These are phyloP conservation scores for Holtermanniella nyarrowii DNA, from an alignment of 768 basidiomycete species.

Conservation along the genomic window DNA sequence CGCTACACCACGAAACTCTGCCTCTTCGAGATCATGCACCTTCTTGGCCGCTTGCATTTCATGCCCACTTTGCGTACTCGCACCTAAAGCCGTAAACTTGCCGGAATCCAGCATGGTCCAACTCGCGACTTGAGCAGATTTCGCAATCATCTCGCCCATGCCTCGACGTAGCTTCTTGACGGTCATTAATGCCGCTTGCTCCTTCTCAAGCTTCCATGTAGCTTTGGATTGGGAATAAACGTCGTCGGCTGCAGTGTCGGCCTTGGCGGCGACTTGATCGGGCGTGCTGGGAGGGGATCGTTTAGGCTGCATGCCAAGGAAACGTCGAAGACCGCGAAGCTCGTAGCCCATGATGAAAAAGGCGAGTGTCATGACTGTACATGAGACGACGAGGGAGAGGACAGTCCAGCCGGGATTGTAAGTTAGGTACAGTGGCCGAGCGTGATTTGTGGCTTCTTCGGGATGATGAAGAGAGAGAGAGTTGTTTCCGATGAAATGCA, in stretches of 20 bases:
- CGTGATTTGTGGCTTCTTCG: slow-evolving; percentile 1
- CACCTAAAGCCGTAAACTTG: not conserved
- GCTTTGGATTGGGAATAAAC: not conserved
- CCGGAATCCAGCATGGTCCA: not conserved
- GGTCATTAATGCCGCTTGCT: not conserved
- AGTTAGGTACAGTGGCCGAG: slow-evolving; percentile 20
- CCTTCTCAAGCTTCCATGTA: not conserved
- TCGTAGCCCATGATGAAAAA: slow-evolving; percentile 41
- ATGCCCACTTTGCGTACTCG: too few relatives aligned
- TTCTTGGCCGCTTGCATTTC: too few relatives aligned
- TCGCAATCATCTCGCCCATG: not conserved
- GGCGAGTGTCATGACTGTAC: slow-evolving; percentile 36
- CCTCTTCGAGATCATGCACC: not conserved
- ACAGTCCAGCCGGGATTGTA: slow-evolving; percentile 39
- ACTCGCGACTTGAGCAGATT: not conserved
- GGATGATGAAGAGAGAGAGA: slow-evolving; percentile 35
- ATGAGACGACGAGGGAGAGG: slow-evolving; percentile 35
- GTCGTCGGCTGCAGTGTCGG: not conserved
- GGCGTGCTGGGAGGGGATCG: too few relatives aligned
- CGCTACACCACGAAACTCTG: not conserved
- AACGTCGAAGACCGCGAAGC: slow-evolving; percentile 1
- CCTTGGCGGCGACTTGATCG: not conserved
- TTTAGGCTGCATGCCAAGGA: not conserved
- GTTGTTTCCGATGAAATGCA: slow-evolving; percentile 43
- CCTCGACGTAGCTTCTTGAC: not conserved